Evolutionary conservation across 2,329 filamentous ascomycete species (phyloP).

Genomic region (Neofusicoccum cordaticola): DNA sequence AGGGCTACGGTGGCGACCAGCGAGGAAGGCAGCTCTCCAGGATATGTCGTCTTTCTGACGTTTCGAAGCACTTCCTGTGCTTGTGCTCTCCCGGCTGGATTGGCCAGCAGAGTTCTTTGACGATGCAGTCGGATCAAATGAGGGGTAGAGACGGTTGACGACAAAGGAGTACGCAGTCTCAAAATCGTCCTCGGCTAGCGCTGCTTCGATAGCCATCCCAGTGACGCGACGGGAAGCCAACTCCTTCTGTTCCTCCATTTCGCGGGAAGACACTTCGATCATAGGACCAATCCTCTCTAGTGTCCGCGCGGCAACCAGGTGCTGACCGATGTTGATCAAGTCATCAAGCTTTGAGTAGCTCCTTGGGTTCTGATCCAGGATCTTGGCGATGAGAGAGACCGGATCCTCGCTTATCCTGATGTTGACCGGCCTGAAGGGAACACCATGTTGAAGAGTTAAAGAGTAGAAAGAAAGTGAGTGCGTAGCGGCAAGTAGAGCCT

Average conservation of each 20-base stretch:
- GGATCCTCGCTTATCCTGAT: slow-evolving; percentile 76
- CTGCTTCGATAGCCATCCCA: slow-evolving; percentile 77
- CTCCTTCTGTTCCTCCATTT: slow-evolving; percentile 28
- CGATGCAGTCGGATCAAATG: not conserved
- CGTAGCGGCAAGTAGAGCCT: slow-evolving; percentile 68
- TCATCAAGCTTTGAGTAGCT: slow-evolving; percentile 74
- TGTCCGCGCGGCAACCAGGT: slow-evolving; percentile 63
- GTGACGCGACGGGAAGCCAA: slow-evolving; percentile 65
- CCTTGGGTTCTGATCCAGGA: slow-evolving; percentile 71
- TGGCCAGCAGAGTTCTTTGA: not conserved
- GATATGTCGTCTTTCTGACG: slow-evolving; percentile 61
- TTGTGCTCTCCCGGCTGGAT: not conserved
- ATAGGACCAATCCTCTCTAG: slow-evolving; percentile 23
- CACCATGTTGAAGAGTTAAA: slow-evolving; percentile 73
- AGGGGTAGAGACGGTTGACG: slow-evolving; percentile 58
- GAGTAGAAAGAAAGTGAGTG: slow-evolving; percentile 74
- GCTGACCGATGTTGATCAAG: slow-evolving; percentile 65
- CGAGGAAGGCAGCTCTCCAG: slow-evolving; percentile 74
- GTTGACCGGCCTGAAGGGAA: slow-evolving; percentile 75
- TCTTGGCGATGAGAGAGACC: slow-evolving; percentile 67
- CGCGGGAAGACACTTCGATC: slow-evolving; percentile 16
- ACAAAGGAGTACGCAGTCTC: slow-evolving; percentile 86
- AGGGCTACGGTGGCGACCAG: slow-evolving; percentile 64
- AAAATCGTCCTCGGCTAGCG: slow-evolving; percentile 73
- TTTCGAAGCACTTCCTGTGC: slow-evolving; percentile 10